Conservation (phyloP, 140 eudicot genomes). For the Cichorium intybus region DNA sequence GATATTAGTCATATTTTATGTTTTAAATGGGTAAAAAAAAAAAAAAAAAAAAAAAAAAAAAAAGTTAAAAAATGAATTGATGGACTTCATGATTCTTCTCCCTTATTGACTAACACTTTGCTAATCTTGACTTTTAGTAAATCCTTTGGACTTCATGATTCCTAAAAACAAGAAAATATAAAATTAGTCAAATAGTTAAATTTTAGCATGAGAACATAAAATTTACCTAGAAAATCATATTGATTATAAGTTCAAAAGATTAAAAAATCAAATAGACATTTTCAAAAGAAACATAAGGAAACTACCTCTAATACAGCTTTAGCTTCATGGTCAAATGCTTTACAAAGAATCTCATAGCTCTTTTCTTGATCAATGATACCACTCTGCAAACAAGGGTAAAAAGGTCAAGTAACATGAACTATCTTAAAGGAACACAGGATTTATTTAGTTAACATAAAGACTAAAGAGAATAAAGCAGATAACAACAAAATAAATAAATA, state of each 20-base stretch:
- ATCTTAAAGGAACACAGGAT: not conserved
- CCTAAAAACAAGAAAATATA: conserved; percentile 9
- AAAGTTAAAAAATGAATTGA: not conserved
- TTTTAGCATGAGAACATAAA: not conserved
- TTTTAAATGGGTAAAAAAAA: not conserved
- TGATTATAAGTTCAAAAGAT: no score
- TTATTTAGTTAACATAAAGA: not conserved
- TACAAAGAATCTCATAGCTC: conserved; percentile 80
- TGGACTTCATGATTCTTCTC: not conserved
- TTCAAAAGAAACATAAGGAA: no score
- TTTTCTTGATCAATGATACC: conserved; percentile 42
- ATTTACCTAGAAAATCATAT: no score
- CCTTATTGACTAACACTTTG: not conserved
- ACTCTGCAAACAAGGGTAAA: conserved; percentile 38
- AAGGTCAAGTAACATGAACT: conserved; percentile 4
- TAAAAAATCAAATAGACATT: no score
- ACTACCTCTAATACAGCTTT: conserved; percentile 59
- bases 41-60: not conserved
- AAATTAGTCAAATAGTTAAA: conserved; percentile 1
- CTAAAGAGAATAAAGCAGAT: not conserved
- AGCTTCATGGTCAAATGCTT: conserved; percentile 69
- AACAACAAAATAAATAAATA: not conserved
- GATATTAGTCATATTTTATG: not conserved
- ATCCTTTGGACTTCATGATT: conserved; percentile 17
- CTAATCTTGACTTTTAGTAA: not conserved